Evolutionary conservation across 129 eudicot species (phyloP).

Genomic region (Arctium lappa): DNA sequence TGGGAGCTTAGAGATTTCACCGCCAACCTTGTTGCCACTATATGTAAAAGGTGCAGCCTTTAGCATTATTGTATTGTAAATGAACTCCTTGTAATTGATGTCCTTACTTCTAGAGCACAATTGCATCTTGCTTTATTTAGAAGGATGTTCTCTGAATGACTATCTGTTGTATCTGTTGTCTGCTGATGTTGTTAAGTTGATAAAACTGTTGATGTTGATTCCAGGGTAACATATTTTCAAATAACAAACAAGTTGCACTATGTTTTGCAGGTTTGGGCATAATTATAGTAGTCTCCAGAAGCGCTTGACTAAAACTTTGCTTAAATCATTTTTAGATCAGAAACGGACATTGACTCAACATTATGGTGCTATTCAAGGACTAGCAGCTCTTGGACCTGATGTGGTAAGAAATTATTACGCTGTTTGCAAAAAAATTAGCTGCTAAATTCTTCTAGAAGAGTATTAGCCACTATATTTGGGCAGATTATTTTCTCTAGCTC

Average conservation of each 20-base stretch:
- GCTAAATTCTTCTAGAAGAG: neutral
- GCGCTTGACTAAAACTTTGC: constrained; percentile 63
- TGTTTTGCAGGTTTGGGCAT: constrained; percentile 64
- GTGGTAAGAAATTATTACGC: constrained; percentile 38
- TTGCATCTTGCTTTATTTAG: neutral
- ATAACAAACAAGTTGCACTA: neutral
- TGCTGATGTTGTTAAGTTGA: neutral
- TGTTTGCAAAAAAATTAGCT: neutral
- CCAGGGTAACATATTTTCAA: neutral
- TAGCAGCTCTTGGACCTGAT: constrained; percentile 73
- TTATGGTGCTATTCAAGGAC: constrained; percentile 82
- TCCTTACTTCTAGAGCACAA: neutral
- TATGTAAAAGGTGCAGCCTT: constrained; percentile 54
- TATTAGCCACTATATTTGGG: neutral
- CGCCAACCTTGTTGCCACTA: constrained; percentile 58
- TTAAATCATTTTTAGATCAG: constrained; percentile 61
- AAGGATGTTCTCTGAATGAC: neutral
- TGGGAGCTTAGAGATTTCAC: constrained; percentile 75
- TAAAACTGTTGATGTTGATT: neutral
- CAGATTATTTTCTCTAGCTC: neutral
- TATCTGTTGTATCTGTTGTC: neutral
- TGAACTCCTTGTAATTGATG: too few species aligned
- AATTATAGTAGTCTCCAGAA: constrained; percentile 64
- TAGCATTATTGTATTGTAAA: neutral
- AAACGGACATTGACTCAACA: constrained; percentile 67